These are phyloP conservation scores for Alternaria panax DNA, from an alignment of 2,329 filamentous ascomycete species.

Conservation along the genomic window DNA sequence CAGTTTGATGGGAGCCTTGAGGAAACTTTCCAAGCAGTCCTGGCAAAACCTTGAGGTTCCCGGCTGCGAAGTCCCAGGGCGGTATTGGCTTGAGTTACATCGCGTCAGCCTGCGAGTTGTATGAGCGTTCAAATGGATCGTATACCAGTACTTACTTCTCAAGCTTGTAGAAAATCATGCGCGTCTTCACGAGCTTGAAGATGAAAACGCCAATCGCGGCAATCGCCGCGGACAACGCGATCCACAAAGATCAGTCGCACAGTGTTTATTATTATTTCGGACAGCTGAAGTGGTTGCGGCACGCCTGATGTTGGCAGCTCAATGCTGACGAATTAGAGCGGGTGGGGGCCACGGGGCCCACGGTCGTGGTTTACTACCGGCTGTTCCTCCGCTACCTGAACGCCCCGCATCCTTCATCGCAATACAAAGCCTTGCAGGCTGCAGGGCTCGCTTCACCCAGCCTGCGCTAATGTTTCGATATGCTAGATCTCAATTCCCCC, in stretches of 20 bases:
- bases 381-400: too few relatives aligned
- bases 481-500: background rate
- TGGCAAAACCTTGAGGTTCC: slow-evolving; percentile 15
- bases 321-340: background rate
- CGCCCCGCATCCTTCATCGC: too few relatives aligned
- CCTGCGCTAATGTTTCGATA: background rate
- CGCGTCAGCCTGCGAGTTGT: background rate
- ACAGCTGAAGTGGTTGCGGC: background rate
- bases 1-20: slow-evolving; percentile 12
- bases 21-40: slow-evolving; percentile 15
- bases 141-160: slow-evolving; percentile 19
- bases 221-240: slow-evolving; percentile 4
- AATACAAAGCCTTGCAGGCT: too few relatives aligned
- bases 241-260: background rate
- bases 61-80: slow-evolving; percentile 16
- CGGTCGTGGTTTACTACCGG: background rate
- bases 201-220: slow-evolving; percentile 4
- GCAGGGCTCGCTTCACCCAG: too few relatives aligned
- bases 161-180: slow-evolving; percentile 17
- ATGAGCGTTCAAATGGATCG: too few relatives aligned
- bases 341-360: background rate
- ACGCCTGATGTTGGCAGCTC: background rate
- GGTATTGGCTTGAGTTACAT: slow-evolving; percentile 17
- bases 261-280: too few relatives aligned
- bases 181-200: slow-evolving; percentile 13